A percentile compares a stretch with the other conserved stretches of the same genome.
Evolutionary conservation across 164 flowering plant genomes (phyloP).

Genomic region (Kingdonia uniflora): DNA sequence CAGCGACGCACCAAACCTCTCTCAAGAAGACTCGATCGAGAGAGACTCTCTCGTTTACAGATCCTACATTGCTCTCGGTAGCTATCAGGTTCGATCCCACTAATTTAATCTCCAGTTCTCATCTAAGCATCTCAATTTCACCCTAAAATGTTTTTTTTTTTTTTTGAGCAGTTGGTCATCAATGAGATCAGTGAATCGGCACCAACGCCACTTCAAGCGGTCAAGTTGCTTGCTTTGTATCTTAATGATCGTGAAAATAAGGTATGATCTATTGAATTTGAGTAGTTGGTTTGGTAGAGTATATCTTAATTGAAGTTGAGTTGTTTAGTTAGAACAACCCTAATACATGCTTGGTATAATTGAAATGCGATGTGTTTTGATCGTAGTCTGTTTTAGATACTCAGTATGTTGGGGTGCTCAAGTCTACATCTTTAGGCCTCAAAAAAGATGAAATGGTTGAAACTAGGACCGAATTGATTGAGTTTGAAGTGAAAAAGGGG

Average conservation of each 20-base stretch:
- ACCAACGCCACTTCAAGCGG: conserved; percentile 88
- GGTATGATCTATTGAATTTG: conserved; percentile 24
- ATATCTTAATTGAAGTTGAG: not conserved
- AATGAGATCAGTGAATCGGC: conserved; percentile 76
- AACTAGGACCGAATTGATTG: too few relatives aligned
- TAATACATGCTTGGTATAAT: too few relatives aligned
- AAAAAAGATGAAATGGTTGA: too few relatives aligned
- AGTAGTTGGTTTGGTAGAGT: not conserved
- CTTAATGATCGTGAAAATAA: conserved; percentile 59
- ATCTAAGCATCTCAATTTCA: not conserved
- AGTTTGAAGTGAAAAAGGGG: too few relatives aligned
- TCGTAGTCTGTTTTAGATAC: too few relatives aligned
- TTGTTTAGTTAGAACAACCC: too few relatives aligned
- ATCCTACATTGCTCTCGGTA: conserved; percentile 90
- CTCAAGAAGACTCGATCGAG: conserved; percentile 72
- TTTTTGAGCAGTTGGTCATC: conserved; percentile 52
- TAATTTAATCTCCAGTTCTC: too few relatives aligned
- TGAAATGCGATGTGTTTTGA: too few relatives aligned
- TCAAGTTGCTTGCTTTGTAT: conserved; percentile 81
- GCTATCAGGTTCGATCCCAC: conserved; percentile 39
- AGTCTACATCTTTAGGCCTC: too few relatives aligned
- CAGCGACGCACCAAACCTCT: conserved; percentile 77
- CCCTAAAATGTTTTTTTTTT: not conserved
- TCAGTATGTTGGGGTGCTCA: too few relatives aligned
- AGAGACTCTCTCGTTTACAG: conserved; percentile 75